A percentile compares a stretch with the other conserved stretches of the same genome.
phyloP scores from a whole-genome alignment of 2,329 filamentous ascomycete species.

The Penicillium verrucosum region DNA sequence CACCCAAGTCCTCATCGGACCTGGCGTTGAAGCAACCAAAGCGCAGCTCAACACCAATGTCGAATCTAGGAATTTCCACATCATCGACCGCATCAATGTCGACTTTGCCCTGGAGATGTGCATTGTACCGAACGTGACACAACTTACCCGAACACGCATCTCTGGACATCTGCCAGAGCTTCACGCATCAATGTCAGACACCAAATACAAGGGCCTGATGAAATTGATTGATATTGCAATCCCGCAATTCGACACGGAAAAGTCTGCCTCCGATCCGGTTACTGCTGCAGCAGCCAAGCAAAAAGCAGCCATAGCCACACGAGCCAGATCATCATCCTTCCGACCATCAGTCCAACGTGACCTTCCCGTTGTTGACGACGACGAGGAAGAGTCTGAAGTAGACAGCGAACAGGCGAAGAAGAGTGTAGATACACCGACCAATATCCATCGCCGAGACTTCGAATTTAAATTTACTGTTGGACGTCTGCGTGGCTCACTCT shows the following conservation, averaged over 20 bases:
- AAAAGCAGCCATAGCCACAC: constrained; percentile 29
- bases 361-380: constrained; percentile 74
- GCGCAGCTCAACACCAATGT: constrained; percentile 69
- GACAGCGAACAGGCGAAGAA: constrained; percentile 59
- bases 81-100: constrained; percentile 96
- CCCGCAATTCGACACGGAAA: constrained; percentile 66
- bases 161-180: constrained; percentile 89
- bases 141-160: constrained; percentile 85
- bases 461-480: constrained; percentile 97
- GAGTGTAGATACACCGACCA: constrained; percentile 52
- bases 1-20: constrained; percentile 91
- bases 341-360: constrained; percentile 68
- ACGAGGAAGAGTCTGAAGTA: constrained; percentile 54
- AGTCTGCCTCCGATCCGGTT: constrained; percentile 36
- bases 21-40: constrained; percentile 86
- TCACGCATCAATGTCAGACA: constrained; percentile 87
- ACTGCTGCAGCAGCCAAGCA: constrained; percentile 33
- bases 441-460: constrained; percentile 84
- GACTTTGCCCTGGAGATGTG: constrained; percentile 95
- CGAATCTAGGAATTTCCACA: constrained; percentile 70
- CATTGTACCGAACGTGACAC: constrained; percentile 92
- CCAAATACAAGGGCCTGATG: constrained; percentile 97
- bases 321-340: constrained; percentile 67
- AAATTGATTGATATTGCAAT: constrained; percentile 92
- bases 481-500: constrained; percentile 87